Percentiles rank a stretch among this genome's conserved stretches.
These are phyloP conservation scores for Phytophthora brassicae DNA, from an alignment of 352 stramenopile species.

Conservation along the genomic window DNA sequence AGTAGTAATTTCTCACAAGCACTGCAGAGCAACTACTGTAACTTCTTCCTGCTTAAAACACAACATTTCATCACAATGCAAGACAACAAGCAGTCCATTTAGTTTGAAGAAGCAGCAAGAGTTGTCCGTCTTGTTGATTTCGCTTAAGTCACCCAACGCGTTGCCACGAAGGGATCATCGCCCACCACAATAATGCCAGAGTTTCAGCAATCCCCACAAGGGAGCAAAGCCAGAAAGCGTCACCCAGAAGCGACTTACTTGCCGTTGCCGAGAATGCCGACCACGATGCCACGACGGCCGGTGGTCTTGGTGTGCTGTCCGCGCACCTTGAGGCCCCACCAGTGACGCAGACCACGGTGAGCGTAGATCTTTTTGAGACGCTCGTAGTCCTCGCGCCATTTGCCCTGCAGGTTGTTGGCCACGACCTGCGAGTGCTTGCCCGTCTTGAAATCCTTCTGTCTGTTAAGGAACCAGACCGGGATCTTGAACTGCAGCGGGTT, in stretches of 20 bases:
- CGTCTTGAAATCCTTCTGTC: conserved; percentile 99
- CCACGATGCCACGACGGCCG: conserved; percentile 90
- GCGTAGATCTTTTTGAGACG: conserved; percentile 99
- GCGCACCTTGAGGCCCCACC: conserved; percentile 99
- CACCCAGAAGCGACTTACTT: conserved; percentile 64
- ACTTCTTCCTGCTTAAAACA: not conserved
- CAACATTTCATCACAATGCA: conserved; percentile 17
- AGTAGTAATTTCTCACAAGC: not conserved
- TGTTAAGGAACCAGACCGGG: conserved; percentile 99
- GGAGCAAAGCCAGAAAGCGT: conserved; percentile 37
- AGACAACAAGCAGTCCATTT: conserved; percentile 8
- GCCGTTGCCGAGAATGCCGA: conserved; percentile 75
- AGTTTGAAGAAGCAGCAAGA: conserved; percentile 41
- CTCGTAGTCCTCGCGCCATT: conserved; percentile 99
- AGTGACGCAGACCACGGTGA: conserved; percentile 99
- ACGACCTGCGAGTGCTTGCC: conserved; percentile 99
- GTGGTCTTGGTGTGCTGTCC: conserved; percentile 99
- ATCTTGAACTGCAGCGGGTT: conserved; percentile 99
- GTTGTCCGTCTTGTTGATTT: conserved; percentile 44
- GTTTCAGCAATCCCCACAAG: conserved; percentile 57
- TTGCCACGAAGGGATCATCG: conserved; percentile 27
- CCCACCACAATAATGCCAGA: conserved; percentile 62
- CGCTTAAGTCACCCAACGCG: conserved; percentile 27
- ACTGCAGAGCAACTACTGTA: too few species aligned
- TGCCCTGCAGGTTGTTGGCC: conserved; percentile 98